phyloP scores from a whole-genome alignment of 1,139 yeast species.

The Candida glucosophila region DNA sequence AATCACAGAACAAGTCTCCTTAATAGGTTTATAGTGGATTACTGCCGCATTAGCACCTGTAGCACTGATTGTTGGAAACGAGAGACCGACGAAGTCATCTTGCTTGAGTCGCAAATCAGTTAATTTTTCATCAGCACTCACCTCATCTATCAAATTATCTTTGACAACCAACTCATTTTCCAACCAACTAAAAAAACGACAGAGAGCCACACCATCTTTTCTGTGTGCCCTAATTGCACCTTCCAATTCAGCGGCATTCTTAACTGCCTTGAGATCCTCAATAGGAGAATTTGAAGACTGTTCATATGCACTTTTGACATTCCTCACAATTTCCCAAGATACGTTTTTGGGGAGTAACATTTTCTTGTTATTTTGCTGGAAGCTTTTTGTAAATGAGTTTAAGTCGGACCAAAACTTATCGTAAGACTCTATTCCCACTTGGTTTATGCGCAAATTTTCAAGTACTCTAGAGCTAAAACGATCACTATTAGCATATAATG shows the following conservation, averaged over 20 bases:
- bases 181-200: constrained; percentile 80
- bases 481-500: constrained; percentile 39
- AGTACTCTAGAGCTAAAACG: constrained; percentile 23
- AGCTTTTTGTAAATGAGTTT: constrained; percentile 30
- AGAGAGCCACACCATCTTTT: constrained; percentile 80
- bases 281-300: constrained; percentile 52
- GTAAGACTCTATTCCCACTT: constrained; percentile 45
- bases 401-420: constrained; percentile 48
- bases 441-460: constrained; percentile 25
- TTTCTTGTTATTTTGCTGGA: constrained; percentile 29
- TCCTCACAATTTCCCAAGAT: constrained; percentile 75
- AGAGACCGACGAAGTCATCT: constrained; percentile 65
- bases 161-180: constrained; percentile 53
- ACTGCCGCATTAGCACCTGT: constrained; percentile 91
- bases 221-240: constrained; percentile 77
- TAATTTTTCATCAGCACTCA: constrained; percentile 66
- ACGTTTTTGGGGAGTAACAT: constrained; percentile 57
- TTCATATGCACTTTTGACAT: constrained; percentile 31
- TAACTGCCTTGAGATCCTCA: constrained; percentile 68
- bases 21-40: constrained; percentile 73
- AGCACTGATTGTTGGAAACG: constrained; percentile 89
- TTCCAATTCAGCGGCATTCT: constrained; percentile 61
- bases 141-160: constrained; percentile 62
- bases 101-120: constrained; percentile 55
- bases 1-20: constrained; percentile 54